Conservation (phyloP, 2,329 filamentous ascomycete genomes). For the Exophiala sp. region DNA sequence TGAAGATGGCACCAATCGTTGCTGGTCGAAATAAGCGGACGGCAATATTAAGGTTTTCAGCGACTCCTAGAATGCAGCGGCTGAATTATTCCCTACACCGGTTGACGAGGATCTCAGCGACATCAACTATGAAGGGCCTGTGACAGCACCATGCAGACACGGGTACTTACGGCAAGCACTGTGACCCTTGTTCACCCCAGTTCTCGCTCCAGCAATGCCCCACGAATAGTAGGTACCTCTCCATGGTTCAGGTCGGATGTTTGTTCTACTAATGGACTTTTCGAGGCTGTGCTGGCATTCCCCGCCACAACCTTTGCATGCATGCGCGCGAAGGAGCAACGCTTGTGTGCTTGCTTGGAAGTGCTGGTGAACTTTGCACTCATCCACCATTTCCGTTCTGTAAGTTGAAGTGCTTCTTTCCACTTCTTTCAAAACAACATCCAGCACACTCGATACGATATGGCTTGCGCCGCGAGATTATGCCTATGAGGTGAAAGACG, state of each 20-base stretch:
- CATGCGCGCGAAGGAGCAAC: too few species aligned
- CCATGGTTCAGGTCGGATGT: too few species aligned
- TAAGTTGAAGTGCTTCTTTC: not conserved
- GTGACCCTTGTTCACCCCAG: too few species aligned
- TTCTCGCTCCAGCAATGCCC: too few species aligned
- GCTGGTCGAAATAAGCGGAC: too few species aligned
- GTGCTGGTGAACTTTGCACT: not conserved
- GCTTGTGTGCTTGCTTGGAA: too few species aligned
- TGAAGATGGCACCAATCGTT: too few species aligned
- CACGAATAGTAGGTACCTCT: too few species aligned
- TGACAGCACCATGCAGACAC: not conserved
- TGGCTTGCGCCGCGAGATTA: not conserved
- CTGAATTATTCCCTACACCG: not conserved
- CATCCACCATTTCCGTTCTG: not conserved
- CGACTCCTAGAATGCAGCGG: not conserved
- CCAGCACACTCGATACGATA: not conserved
- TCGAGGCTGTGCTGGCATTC: too few species aligned
- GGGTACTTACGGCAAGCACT: too few species aligned
- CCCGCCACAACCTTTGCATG: too few species aligned
- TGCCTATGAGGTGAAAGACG: not conserved
- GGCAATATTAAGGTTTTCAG: not conserved
- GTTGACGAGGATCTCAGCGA: not conserved
- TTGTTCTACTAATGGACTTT: too few species aligned
- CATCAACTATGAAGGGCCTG: not conserved
- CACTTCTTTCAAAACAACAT: not conserved